Evolutionary conservation across 2,329 filamentous ascomycete genomes (phyloP).

Genomic region (Ceratocystis smalleyi): DNA sequence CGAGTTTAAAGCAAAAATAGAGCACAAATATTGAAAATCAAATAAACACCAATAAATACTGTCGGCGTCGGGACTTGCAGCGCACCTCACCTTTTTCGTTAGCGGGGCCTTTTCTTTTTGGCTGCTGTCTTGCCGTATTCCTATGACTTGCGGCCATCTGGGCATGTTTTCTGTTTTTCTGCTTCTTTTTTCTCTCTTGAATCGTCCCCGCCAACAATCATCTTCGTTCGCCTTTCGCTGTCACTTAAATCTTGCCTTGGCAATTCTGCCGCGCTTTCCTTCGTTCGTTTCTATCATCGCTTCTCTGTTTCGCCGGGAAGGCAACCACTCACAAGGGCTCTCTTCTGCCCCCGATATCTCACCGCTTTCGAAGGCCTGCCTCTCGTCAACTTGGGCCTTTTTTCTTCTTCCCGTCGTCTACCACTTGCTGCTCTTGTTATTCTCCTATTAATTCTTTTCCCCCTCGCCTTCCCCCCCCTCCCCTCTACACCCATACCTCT

Average conservation of each 20-base stretch:
- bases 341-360: neutral
- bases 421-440: neutral
- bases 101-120: neutral
- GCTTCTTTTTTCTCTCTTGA: neutral
- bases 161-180: neutral
- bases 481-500: neutral
- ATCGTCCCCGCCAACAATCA: neutral
- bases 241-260: neutral
- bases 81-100: too few species aligned
- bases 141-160: neutral
- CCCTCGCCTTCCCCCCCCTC: neutral
- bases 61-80: too few species aligned
- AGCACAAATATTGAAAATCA: too few species aligned
- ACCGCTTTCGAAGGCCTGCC: neutral
- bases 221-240: constrained; percentile 4
- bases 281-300: neutral
- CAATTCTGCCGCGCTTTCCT: neutral
- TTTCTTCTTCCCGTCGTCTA: neutral
- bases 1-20: neutral
- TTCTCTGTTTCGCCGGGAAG: neutral
- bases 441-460: neutral
- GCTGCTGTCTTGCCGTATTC: neutral
- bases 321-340: neutral
- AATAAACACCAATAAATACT: too few species aligned
- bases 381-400: neutral